A percentile compares a stretch with the other conserved stretches of the same genome.
Evolutionary conservation across 352 stramenopile species (phyloP).

Genomic region (Globisporangium nodosum): DNA sequence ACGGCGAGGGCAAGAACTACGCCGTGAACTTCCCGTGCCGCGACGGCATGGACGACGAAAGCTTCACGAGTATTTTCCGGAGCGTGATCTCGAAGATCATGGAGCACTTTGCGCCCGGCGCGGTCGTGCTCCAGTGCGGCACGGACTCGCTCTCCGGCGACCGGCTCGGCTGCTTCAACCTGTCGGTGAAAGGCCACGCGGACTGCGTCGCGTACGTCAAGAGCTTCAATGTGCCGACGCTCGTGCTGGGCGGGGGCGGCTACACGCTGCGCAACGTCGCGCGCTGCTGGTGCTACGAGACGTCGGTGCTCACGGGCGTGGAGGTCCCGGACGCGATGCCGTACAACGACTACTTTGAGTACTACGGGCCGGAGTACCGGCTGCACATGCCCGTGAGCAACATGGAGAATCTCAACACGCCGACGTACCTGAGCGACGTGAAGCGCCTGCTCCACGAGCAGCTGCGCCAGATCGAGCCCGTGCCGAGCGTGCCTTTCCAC

Average conservation of each 20-base stretch:
- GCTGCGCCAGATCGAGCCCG: slow-evolving; percentile 92
- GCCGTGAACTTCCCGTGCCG: slow-evolving; percentile 98
- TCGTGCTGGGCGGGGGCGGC: slow-evolving; percentile 96
- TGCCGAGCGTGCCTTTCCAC: slow-evolving; percentile 96
- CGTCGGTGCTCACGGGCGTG: slow-evolving; percentile 91
- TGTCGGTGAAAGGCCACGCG: slow-evolving; percentile 95
- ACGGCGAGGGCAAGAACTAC: slow-evolving; percentile 95
- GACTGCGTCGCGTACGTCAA: slow-evolving; percentile 97
- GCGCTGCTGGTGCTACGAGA: slow-evolving; percentile 93
- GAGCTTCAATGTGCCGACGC: slow-evolving; percentile 94
- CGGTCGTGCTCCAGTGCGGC: slow-evolving; percentile 98
- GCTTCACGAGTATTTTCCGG: slow-evolving; percentile 88
- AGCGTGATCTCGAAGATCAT: slow-evolving; percentile 96
- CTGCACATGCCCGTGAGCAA: slow-evolving; percentile 95
- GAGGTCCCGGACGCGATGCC: slow-evolving; percentile 94
- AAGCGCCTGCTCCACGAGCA: slow-evolving; percentile 92
- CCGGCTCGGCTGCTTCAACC: slow-evolving; percentile 97
- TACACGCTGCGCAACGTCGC: slow-evolving; percentile 98
- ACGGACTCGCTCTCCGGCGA: slow-evolving; percentile 98
- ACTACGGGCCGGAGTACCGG: slow-evolving; percentile 97
- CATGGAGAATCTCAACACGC: slow-evolving; percentile 98
- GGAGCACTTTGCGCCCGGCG: slow-evolving; percentile 93
- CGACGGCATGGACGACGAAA: slow-evolving; percentile 98
- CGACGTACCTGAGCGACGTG: slow-evolving; percentile 87
- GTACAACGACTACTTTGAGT: slow-evolving; percentile 99